Conservation (phyloP, 2,329 filamentous ascomycete genomes). For the Botryotinia calthae region DNA sequence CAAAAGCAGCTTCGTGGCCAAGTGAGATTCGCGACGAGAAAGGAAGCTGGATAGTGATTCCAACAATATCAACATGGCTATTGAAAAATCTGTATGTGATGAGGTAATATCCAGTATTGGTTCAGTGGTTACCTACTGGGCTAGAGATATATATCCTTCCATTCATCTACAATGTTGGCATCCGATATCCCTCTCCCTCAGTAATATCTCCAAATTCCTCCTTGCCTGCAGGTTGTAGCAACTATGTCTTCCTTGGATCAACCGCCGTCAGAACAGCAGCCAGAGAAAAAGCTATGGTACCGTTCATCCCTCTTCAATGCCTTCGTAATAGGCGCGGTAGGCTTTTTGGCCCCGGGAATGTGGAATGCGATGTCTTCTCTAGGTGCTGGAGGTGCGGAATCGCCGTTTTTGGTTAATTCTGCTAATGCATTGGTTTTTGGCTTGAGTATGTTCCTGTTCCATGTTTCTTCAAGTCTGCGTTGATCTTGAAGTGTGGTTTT, state of each 20-base stretch:
- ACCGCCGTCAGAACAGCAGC: neutral
- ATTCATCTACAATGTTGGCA: neutral
- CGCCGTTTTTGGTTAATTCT: conserved; percentile 44
- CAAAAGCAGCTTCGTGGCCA: neutral
- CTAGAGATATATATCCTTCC: neutral
- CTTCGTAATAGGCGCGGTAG: conserved; percentile 41
- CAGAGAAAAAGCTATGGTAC: neutral
- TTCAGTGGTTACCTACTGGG: neutral
- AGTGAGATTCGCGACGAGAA: neutral
- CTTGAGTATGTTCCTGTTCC: conserved; percentile 40
- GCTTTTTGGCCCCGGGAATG: conserved; percentile 42
- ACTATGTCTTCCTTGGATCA: neutral
- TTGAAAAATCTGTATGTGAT: neutral
- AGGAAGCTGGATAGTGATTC: neutral
- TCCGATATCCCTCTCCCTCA: neutral
- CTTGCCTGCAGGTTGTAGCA: neutral
- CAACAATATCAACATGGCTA: neutral
- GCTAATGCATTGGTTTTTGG: conserved; percentile 48
- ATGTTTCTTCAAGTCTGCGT: neutral
- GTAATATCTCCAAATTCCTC: neutral
- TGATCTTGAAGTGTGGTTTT: neutral
- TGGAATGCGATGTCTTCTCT: conserved; percentile 45
- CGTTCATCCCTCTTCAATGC: conserved; percentile 43
- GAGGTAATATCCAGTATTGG: neutral
- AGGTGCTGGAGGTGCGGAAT: conserved; percentile 49